Conservation (phyloP, 129 eudicot species). For the Rutidosis leptorrhynchoides region DNA sequence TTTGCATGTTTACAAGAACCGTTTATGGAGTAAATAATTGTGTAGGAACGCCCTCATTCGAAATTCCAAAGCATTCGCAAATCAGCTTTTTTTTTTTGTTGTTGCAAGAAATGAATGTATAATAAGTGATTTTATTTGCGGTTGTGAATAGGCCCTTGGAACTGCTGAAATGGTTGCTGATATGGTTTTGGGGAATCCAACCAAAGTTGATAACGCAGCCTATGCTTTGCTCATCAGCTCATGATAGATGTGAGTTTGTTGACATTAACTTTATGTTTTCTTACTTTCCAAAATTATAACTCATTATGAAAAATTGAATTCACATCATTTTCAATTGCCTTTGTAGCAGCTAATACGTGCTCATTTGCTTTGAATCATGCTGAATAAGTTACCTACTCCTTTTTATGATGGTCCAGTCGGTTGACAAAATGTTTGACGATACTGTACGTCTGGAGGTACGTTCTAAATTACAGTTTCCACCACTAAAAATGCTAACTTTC, state of each 20-base stretch:
- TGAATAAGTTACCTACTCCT: neutral
- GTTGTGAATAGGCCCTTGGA: conserved; percentile 68
- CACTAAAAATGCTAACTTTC: neutral
- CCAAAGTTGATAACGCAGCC: conserved; percentile 54
- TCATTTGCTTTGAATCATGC: conserved; percentile 13
- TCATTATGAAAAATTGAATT: neutral
- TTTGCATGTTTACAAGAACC: neutral
- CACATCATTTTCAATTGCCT: neutral
- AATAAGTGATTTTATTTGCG: neutral
- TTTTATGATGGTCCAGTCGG: conserved; percentile 8
- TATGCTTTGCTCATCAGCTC: conserved; percentile 28
- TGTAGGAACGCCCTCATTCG: neutral
- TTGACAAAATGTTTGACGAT: neutral
- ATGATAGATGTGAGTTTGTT: neutral
- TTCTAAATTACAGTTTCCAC: neutral
- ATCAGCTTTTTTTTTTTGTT: too few relatives aligned
- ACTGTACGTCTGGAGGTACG: neutral
- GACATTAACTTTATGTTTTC: neutral
- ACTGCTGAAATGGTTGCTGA: conserved; percentile 90
- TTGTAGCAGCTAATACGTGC: conserved; percentile 4
- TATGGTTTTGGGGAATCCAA: conserved; percentile 66
- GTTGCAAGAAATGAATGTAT: neutral
- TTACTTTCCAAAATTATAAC: neutral
- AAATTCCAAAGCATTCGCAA: neutral
- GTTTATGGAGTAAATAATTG: neutral